Percentiles rank a stretch among this genome's conserved stretches.
phyloP scores from a whole-genome alignment of 2,329 filamentous ascomycete species.

The Didymosphaeria variabile region DNA sequence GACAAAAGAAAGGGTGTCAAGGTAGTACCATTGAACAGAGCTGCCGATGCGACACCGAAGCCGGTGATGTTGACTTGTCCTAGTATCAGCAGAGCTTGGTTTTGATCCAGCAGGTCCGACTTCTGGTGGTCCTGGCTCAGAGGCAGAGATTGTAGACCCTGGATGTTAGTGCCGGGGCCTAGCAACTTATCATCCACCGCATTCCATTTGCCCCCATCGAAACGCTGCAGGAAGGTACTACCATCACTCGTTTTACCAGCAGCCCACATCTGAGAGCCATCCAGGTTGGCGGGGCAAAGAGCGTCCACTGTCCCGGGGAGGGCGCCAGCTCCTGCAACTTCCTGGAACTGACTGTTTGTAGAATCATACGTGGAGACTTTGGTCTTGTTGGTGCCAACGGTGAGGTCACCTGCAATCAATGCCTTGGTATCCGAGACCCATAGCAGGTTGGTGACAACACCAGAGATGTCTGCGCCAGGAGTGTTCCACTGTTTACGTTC shows the following conservation, averaged over 20 bases:
- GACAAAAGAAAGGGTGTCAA: slow-evolving; percentile 84
- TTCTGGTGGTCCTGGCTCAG: slow-evolving; percentile 73
- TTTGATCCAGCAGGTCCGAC: slow-evolving; percentile 69
- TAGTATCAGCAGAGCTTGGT: slow-evolving; percentile 82
- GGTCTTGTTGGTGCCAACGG: slow-evolving; percentile 69
- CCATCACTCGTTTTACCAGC: slow-evolving; percentile 75
- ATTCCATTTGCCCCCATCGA: slow-evolving; percentile 76
- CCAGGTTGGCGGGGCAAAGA: slow-evolving; percentile 76
- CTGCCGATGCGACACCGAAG: slow-evolving; percentile 85
- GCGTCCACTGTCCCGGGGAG: slow-evolving; percentile 84
- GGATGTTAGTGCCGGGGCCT: slow-evolving; percentile 72
- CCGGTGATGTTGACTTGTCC: slow-evolving; percentile 78
- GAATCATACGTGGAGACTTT: slow-evolving; percentile 79
- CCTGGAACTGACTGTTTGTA: slow-evolving; percentile 71
- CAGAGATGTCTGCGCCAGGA: slow-evolving; percentile 75
- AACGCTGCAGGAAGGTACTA: slow-evolving; percentile 82
- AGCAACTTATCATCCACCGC: slow-evolving; percentile 67
- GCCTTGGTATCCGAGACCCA: slow-evolving; percentile 79
- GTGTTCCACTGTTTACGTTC: slow-evolving; percentile 78
- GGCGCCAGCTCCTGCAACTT: slow-evolving; percentile 66
- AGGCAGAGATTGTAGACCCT: slow-evolving; percentile 82
- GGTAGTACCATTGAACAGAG: slow-evolving; percentile 82
- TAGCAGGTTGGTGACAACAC: slow-evolving; percentile 74
- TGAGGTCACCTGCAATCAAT: slow-evolving; percentile 80
- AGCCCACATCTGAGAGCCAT: slow-evolving; percentile 81